Evolutionary conservation across 306 rosid genomes (phyloP).

Genomic region (Cotoneaster glaucophyllus): DNA sequence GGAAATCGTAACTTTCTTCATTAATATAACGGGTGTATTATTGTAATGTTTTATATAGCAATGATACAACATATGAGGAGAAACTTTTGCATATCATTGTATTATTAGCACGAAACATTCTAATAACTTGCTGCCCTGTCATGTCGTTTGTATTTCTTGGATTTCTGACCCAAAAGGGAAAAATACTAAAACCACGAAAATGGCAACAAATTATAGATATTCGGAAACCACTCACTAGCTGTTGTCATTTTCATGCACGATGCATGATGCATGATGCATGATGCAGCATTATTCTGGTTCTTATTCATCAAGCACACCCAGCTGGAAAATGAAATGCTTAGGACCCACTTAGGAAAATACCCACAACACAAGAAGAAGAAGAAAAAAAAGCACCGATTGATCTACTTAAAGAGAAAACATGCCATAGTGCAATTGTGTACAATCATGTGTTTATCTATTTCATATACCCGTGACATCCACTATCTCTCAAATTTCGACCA

Average conservation of each 20-base stretch:
- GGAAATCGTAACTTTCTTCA: fast-evolving
- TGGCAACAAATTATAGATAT: background rate
- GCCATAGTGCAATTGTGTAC: fast-evolving
- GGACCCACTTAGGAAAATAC: background rate
- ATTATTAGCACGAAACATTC: too few species aligned
- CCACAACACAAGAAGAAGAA: background rate
- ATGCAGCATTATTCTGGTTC: background rate
- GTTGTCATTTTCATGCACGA: background rate
- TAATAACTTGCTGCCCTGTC: background rate
- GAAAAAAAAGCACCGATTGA: background rate
- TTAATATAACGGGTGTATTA: too few species aligned
- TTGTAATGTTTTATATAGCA: too few species aligned
- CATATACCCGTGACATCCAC: too few species aligned
- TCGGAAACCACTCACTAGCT: background rate
- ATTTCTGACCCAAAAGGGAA: background rate
- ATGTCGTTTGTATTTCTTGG: background rate
- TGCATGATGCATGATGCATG: too few species aligned
- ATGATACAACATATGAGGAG: too few species aligned
- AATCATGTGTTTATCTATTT: too few species aligned
- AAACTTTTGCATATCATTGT: too few species aligned
- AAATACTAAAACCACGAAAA: background rate
- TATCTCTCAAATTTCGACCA: background rate
- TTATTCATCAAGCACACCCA: background rate
- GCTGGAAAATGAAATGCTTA: background rate
- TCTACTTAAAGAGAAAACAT: background rate